These are phyloP conservation scores for Colletotrichum musae DNA, from an alignment of 2,329 filamentous ascomycete genomes.

Conservation along the genomic window DNA sequence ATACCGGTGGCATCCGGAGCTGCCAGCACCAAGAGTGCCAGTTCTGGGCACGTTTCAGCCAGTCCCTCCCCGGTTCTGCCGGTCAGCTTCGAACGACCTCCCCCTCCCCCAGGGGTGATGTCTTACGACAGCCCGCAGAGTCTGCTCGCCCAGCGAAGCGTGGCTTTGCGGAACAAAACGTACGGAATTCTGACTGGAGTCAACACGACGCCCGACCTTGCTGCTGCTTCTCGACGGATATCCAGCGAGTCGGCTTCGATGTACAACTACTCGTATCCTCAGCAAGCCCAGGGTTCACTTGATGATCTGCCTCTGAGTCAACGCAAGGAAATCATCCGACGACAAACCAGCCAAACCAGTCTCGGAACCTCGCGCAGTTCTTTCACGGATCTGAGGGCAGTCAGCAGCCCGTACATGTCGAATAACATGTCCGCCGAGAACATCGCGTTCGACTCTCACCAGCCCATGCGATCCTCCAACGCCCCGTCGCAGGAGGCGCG, in stretches of 20 bases:
- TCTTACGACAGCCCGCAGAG: conserved; percentile 69
- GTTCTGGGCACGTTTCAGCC: conserved; percentile 26
- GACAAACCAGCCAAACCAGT: conserved; percentile 65
- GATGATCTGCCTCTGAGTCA: conserved; percentile 82
- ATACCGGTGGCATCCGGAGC: neutral
- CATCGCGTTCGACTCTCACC: conserved; percentile 67
- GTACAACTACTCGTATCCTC: conserved; percentile 52
- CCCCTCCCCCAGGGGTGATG: conserved; percentile 57
- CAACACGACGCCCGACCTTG: conserved; percentile 46
- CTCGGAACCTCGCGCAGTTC: conserved; percentile 48
- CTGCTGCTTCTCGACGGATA: conserved; percentile 43
- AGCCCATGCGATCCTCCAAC: conserved; percentile 64
- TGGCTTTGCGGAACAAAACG: conserved; percentile 67
- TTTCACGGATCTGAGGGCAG: conserved; percentile 22
- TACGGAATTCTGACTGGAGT: conserved; percentile 54
- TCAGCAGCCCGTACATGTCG: conserved; percentile 14
- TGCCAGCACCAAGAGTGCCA: conserved; percentile 27
- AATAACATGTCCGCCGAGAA: conserved; percentile 48
- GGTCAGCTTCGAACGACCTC: conserved; percentile 25
- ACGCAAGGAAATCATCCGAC: conserved; percentile 71
- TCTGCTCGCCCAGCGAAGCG: conserved; percentile 69
- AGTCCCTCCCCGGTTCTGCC: conserved; percentile 43
- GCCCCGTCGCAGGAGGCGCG: conserved; percentile 61
- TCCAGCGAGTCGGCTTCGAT: conserved; percentile 60
- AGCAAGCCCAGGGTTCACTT: conserved; percentile 45